Evolutionary conservation across 2,329 filamentous ascomycete species (phyloP), one percentile per base, ranked within the genome.

Genomic region (Sporothrix protearum): DNA sequence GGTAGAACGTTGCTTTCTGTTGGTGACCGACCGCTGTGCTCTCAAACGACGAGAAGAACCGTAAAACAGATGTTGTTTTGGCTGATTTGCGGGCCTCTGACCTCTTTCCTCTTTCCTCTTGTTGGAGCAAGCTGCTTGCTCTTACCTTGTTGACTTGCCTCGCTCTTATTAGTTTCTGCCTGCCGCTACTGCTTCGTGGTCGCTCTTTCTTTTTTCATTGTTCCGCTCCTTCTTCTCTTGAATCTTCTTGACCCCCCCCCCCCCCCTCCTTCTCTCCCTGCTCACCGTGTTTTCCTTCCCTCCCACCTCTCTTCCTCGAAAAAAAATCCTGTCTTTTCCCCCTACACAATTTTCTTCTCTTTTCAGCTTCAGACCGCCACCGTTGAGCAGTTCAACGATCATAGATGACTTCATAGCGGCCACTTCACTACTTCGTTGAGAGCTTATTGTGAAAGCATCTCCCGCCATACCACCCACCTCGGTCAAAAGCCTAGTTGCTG

Each of bases 111-210:
- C 19, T 39, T 68, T 64, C 10, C n/a, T 39, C 19, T 39, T 68
- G 22, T 42, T 57, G 55, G 49, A 49, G 63, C 61, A 39, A 57
- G 22, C 51, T 59, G 33, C 25, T 57, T 51, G 36, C 51, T 74
- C 69, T 30, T 71, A 64, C 61, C 71, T 3, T 42, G 33, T 69
- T 28, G 42, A 47, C 30, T 45, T 67, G 4, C 49, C 19, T 63
- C 28, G 14, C 36, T 59, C 33, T 28, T 42, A 30, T 49, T 55
- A 42, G 36, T 64, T 19, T 28, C 25, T 47, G 57, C 16, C 57
- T 67, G 45, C 71, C 51, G 45, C 30, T 33, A 64, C 33, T 70
- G 59, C 69, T 64, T 66, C 69, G 25, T 33, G 42, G 19, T 63
- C 55, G 16, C 61, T 70, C 36, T 30, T 68, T 49, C 51, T 55